Evolutionary conservation across 495 filamentous ascomycete genomes (phyloP).

Genomic region (Hyphodiscus hymeniophilus): DNA sequence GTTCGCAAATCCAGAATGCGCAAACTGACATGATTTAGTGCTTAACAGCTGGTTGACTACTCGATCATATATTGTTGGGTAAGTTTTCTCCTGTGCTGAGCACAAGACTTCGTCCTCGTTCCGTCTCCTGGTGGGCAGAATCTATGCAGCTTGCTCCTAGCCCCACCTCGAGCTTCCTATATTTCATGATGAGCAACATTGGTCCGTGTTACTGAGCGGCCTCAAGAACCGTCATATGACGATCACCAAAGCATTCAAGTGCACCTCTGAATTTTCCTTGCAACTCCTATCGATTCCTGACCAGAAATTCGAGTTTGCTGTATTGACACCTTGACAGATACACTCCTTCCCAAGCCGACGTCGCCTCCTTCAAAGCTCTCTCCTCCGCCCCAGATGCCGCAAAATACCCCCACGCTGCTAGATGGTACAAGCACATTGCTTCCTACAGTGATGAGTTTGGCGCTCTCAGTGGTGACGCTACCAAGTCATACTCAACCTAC

Average conservation of each 20-base stretch:
- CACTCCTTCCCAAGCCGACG: slow-evolving; percentile 88
- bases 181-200: slow-evolving; percentile 80
- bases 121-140: neutral
- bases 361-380: slow-evolving; percentile 85
- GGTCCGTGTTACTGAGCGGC: slow-evolving; percentile 99
- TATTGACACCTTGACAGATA: slow-evolving; percentile 49
- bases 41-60: slow-evolving; percentile 87
- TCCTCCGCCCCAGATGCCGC: slow-evolving; percentile 61
- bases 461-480: slow-evolving; percentile 83
- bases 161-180: slow-evolving; percentile 6
- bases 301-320: neutral
- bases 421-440: slow-evolving; percentile 98
- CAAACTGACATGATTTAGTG: slow-evolving; percentile 49
- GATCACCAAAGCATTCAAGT: slow-evolving; percentile 65
- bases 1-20: slow-evolving; percentile 23
- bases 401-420: slow-evolving; percentile 88
- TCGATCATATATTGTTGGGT: slow-evolving; percentile 92
- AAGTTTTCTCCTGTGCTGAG: slow-evolving; percentile 34
- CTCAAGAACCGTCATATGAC: slow-evolving; percentile 92
- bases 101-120: slow-evolving; percentile 11
- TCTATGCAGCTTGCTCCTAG: slow-evolving; percentile 4
- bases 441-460: slow-evolving; percentile 86
- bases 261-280: slow-evolving; percentile 68
- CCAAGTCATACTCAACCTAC: slow-evolving; percentile 79
- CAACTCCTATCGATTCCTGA: slow-evolving; percentile 8